Percentiles rank a stretch among this genome's conserved stretches.
phyloP scores from a whole-genome alignment of 495 filamentous ascomycete species.

The Apiosordaria backusii region DNA sequence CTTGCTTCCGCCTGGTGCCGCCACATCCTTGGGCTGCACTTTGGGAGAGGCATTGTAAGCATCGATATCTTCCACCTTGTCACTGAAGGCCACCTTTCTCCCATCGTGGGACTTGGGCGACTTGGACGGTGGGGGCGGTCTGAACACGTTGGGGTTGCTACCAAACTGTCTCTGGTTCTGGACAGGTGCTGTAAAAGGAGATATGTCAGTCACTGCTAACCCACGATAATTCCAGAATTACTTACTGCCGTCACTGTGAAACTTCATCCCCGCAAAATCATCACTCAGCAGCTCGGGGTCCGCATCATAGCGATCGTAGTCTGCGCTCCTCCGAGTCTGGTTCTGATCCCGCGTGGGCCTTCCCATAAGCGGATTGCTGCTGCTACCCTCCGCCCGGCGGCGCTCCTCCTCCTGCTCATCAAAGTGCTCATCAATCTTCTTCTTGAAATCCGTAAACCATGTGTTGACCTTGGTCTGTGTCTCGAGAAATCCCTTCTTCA shows the following conservation, averaged over 20 bases:
- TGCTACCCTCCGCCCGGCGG: conserved; percentile 13
- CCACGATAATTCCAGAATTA: conserved; percentile 23
- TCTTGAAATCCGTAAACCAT: conserved; percentile 87
- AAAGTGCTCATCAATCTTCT: conserved; percentile 84
- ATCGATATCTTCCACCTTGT: conserved; percentile 69
- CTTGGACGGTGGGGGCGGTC: conserved; percentile 60
- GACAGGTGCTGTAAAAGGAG: conserved; percentile 25
- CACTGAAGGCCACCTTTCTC: conserved; percentile 76
- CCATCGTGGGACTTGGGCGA: conserved; percentile 57
- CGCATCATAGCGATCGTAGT: conserved; percentile 91
- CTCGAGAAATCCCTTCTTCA: conserved; percentile 91
- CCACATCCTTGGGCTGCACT: conserved; percentile 34
- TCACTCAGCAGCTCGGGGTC: conserved; percentile 86
- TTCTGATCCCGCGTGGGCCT: conserved; percentile 40
- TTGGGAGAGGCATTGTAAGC: conserved; percentile 62
- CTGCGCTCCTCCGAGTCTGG: conserved; percentile 64
- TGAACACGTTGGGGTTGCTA: conserved; percentile 75
- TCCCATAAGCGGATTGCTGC: conserved; percentile 32
- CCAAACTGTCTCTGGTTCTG: conserved; percentile 55
- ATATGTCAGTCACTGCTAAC: background rate
- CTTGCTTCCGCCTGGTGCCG: conserved; percentile 49
- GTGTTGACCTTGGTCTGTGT: conserved; percentile 90
- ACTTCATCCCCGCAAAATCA: conserved; percentile 84
- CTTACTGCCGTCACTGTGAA: conserved; percentile 70
- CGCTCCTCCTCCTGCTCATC: conserved; percentile 52